Conservation (phyloP, 305 asterid genomes). For the Fraxinus platypoda region DNA sequence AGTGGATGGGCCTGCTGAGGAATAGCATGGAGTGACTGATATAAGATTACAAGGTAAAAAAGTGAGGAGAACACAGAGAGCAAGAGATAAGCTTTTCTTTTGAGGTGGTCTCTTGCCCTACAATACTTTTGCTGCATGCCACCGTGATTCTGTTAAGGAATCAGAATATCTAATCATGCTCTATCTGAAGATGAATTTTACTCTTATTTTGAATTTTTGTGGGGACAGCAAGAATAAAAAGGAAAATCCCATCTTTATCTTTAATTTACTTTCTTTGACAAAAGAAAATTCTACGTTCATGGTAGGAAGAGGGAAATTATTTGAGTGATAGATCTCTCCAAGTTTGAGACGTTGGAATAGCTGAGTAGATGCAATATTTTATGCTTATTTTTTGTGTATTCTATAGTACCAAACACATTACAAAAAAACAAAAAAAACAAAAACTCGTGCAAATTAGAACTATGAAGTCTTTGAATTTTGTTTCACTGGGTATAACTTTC, state of each 20-base stretch:
- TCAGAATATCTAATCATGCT: not conserved
- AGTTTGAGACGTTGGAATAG: not conserved
- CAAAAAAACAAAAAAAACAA: too few species aligned
- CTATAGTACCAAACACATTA: not conserved
- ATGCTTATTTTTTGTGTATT: too few species aligned
- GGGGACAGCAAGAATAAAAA: not conserved
- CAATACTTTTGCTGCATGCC: not conserved
- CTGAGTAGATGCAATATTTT: not conserved
- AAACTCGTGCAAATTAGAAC: not conserved
- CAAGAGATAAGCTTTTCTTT: slow-evolving; percentile 11
- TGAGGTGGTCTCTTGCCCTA: not conserved
- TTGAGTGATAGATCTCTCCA: not conserved
- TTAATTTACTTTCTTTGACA: slow-evolving; percentile 24
- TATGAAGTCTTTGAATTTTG: not conserved
- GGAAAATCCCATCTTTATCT: not conserved
- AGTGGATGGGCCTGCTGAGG: not conserved
- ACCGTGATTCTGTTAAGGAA: not conserved
- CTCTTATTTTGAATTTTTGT: not conserved
- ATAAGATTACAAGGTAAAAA: not conserved
- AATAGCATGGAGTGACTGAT: not conserved
- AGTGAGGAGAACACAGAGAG: not conserved
- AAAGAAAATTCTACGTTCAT: slow-evolving; percentile 4
- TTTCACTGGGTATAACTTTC: not conserved
- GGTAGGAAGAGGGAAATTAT: not conserved
- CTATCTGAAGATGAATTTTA: too few species aligned